Percentiles rank a stretch among this genome's conserved stretches.
Evolutionary conservation across 2,329 filamentous ascomycete genomes (phyloP).

Genomic region (Scedosporium apiospermum): DNA sequence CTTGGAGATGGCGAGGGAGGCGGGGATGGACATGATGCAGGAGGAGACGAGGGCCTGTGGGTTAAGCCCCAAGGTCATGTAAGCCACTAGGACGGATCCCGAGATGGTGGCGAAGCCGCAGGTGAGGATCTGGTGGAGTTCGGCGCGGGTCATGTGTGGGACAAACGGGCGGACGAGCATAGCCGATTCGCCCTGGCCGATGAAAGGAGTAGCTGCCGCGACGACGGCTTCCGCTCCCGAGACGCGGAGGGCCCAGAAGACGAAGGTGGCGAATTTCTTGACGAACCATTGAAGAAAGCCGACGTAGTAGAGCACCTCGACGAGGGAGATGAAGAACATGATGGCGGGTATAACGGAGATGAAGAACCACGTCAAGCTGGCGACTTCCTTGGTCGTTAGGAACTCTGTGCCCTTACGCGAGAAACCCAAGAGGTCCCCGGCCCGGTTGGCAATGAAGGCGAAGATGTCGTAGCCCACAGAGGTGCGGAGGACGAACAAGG

Average conservation of each 20-base stretch:
- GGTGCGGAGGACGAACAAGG: conserved; percentile 79
- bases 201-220: conserved; percentile 85
- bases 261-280: conserved; percentile 76
- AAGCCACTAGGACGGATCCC: conserved; percentile 76
- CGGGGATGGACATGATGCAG: conserved; percentile 93
- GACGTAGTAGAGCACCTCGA: conserved; percentile 75
- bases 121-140: conserved; percentile 87
- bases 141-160: conserved; percentile 72
- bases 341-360: conserved; percentile 77
- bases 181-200: conserved; percentile 87
- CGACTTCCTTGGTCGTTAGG: conserved; percentile 39
- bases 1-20: conserved; percentile 81
- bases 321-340: conserved; percentile 92
- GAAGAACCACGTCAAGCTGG: conserved; percentile 56
- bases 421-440: conserved; percentile 65
- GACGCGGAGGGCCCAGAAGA: conserved; percentile 82
- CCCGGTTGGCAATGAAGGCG: conserved; percentile 72
- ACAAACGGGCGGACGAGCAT: conserved; percentile 89
- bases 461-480: conserved; percentile 81
- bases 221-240: conserved; percentile 92
- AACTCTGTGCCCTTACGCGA: conserved; percentile 65
- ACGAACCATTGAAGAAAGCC: conserved; percentile 85
- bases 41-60: conserved; percentile 79
- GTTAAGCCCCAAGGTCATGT: conserved; percentile 76
- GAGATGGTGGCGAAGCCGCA: conserved; percentile 90